Percentiles rank a stretch among this genome's conserved stretches.
These are phyloP conservation scores for Colletotrichum theobromicola DNA, from an alignment of 2,329 filamentous ascomycete genomes.

Conservation along the genomic window DNA sequence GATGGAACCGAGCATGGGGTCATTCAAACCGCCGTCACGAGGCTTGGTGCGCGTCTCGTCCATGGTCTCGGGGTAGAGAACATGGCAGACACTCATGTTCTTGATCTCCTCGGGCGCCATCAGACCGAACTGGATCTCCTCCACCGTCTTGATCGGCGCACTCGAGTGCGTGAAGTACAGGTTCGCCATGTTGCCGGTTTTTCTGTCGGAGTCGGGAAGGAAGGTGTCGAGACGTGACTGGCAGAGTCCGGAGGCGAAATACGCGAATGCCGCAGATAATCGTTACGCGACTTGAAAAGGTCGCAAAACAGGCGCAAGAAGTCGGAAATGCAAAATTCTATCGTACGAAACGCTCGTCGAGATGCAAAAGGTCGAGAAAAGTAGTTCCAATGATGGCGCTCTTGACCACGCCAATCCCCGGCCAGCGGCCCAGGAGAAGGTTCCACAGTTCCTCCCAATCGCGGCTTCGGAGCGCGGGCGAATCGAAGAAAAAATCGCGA, in stretches of 20 bases:
- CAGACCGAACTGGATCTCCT: conserved; percentile 99
- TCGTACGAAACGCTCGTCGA: conserved; percentile 28
- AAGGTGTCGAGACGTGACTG: neutral
- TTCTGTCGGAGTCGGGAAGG: conserved; percentile 21
- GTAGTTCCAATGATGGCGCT: conserved; percentile 45
- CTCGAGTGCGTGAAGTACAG: conserved; percentile 89
- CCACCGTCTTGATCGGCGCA: conserved; percentile 94
- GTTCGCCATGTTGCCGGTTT: conserved; percentile 80
- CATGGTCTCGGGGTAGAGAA: conserved; percentile 99
- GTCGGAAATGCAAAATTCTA: conserved; percentile 24
- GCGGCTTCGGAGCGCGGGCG: conserved; percentile 38
- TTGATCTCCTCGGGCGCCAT: conserved; percentile 99
- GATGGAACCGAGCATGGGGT: conserved; percentile 94
- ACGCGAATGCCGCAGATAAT: conserved; percentile 1
- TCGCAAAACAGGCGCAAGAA: conserved; percentile 27
- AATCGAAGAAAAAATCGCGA: conserved; percentile 38
- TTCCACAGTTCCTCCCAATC: conserved; percentile 50
- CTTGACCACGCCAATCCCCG: conserved; percentile 47
- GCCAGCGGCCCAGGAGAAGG: conserved; percentile 53
- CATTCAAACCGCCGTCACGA: conserved; percentile 90
- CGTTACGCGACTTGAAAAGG: conserved; percentile 24
- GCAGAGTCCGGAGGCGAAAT: neutral
- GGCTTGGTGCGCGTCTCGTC: conserved; percentile 93
- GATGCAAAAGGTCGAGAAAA: conserved; percentile 38
- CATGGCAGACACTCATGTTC: conserved; percentile 95